These are phyloP conservation scores for Wickerhamiella sergipiensis DNA, from an alignment of 805 yeast species.

Conservation along the genomic window DNA sequence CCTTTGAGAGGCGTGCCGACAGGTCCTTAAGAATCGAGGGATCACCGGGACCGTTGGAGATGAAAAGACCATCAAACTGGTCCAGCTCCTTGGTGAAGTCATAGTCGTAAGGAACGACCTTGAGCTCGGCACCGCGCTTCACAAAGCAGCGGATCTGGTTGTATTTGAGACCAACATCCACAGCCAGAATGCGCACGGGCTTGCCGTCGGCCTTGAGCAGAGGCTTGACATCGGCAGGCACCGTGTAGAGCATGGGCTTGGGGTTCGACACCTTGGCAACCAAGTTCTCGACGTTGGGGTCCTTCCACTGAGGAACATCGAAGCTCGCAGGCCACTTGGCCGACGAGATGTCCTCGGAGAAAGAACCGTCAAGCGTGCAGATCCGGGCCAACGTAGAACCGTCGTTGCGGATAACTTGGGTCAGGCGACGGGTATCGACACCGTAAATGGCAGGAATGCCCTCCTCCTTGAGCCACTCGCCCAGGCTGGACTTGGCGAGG, in stretches of 20 bases:
- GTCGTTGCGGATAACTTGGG: constrained; percentile 80
- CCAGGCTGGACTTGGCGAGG: constrained; percentile 83
- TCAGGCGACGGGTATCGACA: constrained; percentile 90
- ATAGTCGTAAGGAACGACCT: constrained; percentile 92
- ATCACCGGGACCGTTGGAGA: constrained; percentile 99
- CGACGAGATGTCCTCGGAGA: constrained; percentile 22
- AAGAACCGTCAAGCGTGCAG: constrained; percentile 35
- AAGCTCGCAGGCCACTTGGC: constrained; percentile 49
- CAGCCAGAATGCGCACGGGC: constrained; percentile 67
- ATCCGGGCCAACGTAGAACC: constrained; percentile 93
- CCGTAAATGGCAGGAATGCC: constrained; percentile 95
- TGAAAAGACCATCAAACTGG: constrained; percentile 84
- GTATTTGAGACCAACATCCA: constrained; percentile 96
- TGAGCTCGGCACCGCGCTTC: constrained; percentile 87
- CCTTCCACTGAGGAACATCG: constrained; percentile 75
- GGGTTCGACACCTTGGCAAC: constrained; percentile 77
- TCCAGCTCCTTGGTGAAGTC: constrained; percentile 55
- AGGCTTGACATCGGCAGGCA: constrained; percentile 37
- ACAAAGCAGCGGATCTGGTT: constrained; percentile 97
- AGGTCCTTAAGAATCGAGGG: constrained; percentile 72
- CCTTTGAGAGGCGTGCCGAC: constrained; percentile 44
- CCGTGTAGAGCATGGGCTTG: constrained; percentile 66
- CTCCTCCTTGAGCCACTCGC: constrained; percentile 84
- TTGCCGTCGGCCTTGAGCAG: constrained; percentile 52
- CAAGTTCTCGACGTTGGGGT: constrained; percentile 83